Percentiles rank a stretch among this genome's conserved stretches.
Conservation (phyloP, 2,329 filamentous ascomycete species). For the Aspergillus flavus region DNA sequence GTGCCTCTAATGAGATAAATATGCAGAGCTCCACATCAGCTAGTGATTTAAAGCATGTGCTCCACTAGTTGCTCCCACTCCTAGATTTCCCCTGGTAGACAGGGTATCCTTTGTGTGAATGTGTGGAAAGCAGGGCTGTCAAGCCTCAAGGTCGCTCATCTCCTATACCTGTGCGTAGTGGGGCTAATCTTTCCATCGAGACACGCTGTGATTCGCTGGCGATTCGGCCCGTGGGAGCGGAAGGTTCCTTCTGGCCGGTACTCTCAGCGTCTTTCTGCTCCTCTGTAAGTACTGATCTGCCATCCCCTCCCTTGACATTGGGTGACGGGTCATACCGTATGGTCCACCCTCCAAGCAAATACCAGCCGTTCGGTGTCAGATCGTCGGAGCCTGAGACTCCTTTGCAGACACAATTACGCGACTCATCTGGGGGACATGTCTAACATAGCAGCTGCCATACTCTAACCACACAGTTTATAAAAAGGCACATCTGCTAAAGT, state of each 20-base stretch:
- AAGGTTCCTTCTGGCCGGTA: slow-evolving; percentile 13
- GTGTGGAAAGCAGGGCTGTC: not conserved
- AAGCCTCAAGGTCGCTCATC: not conserved
- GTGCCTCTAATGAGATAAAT: not conserved
- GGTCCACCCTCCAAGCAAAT: not conserved
- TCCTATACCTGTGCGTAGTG: not conserved
- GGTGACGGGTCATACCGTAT: not conserved
- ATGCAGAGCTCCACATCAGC: not conserved
- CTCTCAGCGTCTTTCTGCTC: slow-evolving; percentile 1
- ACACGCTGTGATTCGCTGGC: slow-evolving; percentile 17
- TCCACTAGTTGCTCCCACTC: not conserved
- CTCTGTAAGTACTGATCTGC: not conserved
- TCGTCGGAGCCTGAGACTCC: not conserved
- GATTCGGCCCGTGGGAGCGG: slow-evolving; percentile 16
- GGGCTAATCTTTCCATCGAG: not conserved
- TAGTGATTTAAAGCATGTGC: not conserved
- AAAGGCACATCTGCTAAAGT: too few relatives aligned
- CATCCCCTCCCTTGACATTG: not conserved
- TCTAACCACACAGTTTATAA: not conserved
- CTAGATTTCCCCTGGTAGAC: not conserved
- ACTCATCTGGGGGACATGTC: not conserved
- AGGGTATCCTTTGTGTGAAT: not conserved
- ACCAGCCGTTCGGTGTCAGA: not conserved
- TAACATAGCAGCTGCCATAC: not conserved
- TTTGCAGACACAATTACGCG: not conserved